Evolutionary conservation across 1,139 yeast species (phyloP).

Genomic region (Geotrichum restrictum): DNA sequence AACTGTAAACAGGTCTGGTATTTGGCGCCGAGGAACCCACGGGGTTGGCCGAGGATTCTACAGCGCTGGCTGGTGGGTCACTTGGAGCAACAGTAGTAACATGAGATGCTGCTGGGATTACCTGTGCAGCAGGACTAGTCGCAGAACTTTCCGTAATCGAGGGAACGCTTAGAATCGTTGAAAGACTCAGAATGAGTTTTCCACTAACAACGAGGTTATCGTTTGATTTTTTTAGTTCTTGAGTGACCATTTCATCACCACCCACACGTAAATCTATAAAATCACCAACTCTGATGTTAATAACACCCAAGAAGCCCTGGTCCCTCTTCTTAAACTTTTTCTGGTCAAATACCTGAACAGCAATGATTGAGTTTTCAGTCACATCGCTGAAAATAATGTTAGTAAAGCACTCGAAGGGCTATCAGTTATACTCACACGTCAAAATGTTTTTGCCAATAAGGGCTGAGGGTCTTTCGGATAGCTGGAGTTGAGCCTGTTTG

Average conservation of each 20-base stretch:
- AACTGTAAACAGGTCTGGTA: constrained; percentile 39
- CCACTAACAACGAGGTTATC: constrained; percentile 91
- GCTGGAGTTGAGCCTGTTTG: constrained; percentile 94
- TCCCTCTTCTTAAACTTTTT: constrained; percentile 96
- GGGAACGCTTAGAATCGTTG: constrained; percentile 60
- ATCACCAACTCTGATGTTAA: constrained; percentile 85
- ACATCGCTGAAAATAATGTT: constrained; percentile 46
- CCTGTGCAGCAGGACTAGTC: background rate
- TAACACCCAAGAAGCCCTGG: constrained; percentile 95
- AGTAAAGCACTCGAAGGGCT: constrained; percentile 17
- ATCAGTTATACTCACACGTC: constrained; percentile 40
- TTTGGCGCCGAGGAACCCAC: constrained; percentile 24
- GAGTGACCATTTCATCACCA: constrained; percentile 75
- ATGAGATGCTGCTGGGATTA: constrained; percentile 6
- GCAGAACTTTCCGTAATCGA: constrained; percentile 36
- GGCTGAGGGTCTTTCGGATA: constrained; percentile 88
- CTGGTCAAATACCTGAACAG: constrained; percentile 95
- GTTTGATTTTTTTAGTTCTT: constrained; percentile 86
- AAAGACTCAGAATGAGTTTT: constrained; percentile 61
- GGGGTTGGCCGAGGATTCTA: constrained; percentile 27
- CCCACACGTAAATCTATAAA: constrained; percentile 66
- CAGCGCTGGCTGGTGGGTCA: constrained; percentile 15
- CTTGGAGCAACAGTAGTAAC: constrained; percentile 6
- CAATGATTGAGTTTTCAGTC: constrained; percentile 77
- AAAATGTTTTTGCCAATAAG: constrained; percentile 95